These are phyloP conservation scores for Monascus purpureus DNA, from an alignment of 495 filamentous ascomycete genomes.

Conservation along the genomic window DNA sequence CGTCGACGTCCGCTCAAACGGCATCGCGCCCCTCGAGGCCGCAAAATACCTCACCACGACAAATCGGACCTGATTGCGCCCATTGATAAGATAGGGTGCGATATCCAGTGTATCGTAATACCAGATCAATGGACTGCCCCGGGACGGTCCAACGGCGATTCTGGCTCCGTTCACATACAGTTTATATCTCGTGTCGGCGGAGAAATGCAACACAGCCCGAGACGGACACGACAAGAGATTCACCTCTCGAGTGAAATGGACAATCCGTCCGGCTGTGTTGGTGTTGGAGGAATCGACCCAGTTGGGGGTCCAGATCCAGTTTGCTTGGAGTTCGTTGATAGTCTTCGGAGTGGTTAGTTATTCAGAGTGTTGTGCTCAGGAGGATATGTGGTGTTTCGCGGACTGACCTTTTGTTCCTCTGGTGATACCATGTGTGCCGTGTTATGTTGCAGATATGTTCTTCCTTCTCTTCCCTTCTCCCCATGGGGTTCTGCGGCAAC, in stretches of 20 bases:
- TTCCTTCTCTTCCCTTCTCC: no score
- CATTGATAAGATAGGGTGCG: constrained; percentile 12
- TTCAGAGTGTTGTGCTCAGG: no score
- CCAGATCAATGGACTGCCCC: constrained; percentile 22
- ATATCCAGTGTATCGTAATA: constrained; percentile 27
- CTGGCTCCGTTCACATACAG: constrained; percentile 20
- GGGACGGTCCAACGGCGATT: constrained; percentile 19
- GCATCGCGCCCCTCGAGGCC: constrained; percentile 14
- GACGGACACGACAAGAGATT: constrained; percentile 6
- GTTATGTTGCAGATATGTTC: no score
- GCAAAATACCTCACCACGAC: constrained; percentile 21
- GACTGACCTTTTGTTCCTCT: no score
- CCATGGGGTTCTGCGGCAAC: no score
- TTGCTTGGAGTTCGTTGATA: constrained; percentile 19
- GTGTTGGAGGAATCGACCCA: constrained; percentile 17
- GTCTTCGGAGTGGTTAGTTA: no score
- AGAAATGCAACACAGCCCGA: constrained; percentile 15
- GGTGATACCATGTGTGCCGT: no score
- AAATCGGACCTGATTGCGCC: constrained; percentile 17
- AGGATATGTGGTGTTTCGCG: no score
- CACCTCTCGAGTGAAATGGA: constrained; percentile 13
- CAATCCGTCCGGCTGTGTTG: constrained; percentile 18
- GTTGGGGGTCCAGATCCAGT: constrained; percentile 23
- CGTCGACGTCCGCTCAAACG: constrained; percentile 19
- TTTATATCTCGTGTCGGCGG: constrained; percentile 27